phyloP scores from a whole-genome alignment of 2,329 filamentous ascomycete species.

The Trichoderma endophyticum region DNA sequence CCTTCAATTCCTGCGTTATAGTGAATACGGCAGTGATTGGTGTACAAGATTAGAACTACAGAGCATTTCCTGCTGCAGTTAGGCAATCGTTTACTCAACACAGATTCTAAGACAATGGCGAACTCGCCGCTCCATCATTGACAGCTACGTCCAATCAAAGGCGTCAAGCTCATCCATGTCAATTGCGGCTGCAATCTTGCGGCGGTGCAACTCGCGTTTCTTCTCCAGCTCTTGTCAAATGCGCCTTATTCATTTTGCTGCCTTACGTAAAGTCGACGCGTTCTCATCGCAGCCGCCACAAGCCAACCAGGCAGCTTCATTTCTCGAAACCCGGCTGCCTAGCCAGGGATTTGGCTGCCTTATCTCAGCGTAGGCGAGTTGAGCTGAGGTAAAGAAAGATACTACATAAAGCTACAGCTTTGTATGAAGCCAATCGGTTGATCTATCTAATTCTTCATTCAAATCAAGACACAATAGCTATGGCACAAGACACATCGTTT shows the following conservation, averaged over 20 bases:
- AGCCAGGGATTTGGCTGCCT: neutral
- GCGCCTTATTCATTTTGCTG: neutral
- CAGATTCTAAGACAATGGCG: neutral
- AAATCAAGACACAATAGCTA: neutral
- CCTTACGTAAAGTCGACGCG: constrained; percentile 5
- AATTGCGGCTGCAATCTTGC: neutral
- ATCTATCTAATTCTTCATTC: neutral
- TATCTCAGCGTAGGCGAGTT: neutral
- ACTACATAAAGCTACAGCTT: neutral
- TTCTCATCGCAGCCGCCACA: neutral
- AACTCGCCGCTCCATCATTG: neutral
- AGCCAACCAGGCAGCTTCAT: constrained; percentile 11
- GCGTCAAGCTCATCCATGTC: neutral
- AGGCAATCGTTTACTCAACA: neutral
- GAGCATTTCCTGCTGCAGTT: neutral
- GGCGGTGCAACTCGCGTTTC: neutral
- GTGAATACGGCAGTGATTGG: neutral
- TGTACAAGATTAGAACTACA: neutral
- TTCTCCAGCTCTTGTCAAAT: neutral
- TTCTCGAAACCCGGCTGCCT: constrained; percentile 1
- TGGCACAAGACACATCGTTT: constrained; percentile 2
- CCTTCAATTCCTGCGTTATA: neutral
- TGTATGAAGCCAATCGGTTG: neutral
- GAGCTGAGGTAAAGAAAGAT: neutral
- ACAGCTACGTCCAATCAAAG: neutral